phyloP scores from a whole-genome alignment of 2,329 filamentous ascomycete species.

The Colletotrichum australisinense region DNA sequence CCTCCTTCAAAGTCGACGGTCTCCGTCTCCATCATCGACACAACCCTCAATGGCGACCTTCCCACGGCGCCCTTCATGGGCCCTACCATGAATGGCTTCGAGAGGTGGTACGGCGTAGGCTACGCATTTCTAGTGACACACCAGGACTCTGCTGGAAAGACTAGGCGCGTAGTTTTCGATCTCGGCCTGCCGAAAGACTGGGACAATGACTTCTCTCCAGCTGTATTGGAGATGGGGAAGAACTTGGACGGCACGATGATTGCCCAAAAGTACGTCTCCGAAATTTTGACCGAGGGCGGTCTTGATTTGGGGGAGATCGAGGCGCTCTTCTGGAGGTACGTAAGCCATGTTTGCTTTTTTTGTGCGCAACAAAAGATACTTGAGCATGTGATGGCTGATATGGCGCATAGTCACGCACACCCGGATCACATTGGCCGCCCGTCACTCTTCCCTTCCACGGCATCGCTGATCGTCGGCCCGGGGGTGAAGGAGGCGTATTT shows the following conservation, averaged over 20 bases:
- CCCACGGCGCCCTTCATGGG: constrained; percentile 6
- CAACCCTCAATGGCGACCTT: background rate
- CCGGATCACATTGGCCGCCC: constrained; percentile 43
- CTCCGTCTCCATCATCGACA: constrained; percentile 11
- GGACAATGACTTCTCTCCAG: background rate
- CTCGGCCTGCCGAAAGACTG: constrained; percentile 1
- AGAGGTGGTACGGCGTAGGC: constrained; percentile 2
- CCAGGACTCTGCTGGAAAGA: background rate
- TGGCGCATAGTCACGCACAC: constrained; percentile 38
- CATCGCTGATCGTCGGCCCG: constrained; percentile 40
- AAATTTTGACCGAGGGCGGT: constrained; percentile 4
- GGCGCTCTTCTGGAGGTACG: constrained; percentile 40
- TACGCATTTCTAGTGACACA: constrained; percentile 8
- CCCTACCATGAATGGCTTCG: constrained; percentile 3
- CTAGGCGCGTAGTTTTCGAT: background rate
- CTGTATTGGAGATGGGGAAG: background rate
- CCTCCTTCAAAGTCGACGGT: background rate
- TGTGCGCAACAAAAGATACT: background rate
- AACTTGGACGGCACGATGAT: background rate
- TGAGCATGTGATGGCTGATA: background rate
- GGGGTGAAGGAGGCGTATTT: constrained; percentile 34
- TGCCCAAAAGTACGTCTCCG: constrained; percentile 12
- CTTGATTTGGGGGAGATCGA: constrained; percentile 25
- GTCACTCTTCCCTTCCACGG: constrained; percentile 38
- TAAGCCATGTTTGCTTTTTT: background rate